Evolutionary conservation across 2,329 filamentous ascomycete species (phyloP).

Genomic region (Ophiosphaerella herpotricha): DNA sequence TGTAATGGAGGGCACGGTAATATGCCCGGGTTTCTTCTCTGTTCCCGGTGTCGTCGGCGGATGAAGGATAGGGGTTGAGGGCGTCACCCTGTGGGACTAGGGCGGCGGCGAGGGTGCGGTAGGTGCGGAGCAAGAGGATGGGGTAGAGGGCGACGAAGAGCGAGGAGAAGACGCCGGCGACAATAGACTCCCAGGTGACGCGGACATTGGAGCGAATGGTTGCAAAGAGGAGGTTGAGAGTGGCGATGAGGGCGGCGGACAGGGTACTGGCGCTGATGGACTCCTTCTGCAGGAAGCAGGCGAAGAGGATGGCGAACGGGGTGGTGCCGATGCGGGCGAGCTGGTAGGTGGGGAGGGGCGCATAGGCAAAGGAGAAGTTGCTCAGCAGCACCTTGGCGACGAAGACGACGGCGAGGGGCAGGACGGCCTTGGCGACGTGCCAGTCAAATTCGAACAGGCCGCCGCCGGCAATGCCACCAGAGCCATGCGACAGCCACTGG

Average conservation of each 20-base stretch:
- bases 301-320: constrained; percentile 55
- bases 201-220: constrained; percentile 52
- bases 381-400: constrained; percentile 57
- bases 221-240: constrained; percentile 57
- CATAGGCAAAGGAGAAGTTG: constrained; percentile 60
- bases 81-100: constrained; percentile 53
- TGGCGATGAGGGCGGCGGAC: constrained; percentile 56
- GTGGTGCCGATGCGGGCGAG: constrained; percentile 58
- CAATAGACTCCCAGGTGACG: constrained; percentile 56
- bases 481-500: constrained; percentile 47
- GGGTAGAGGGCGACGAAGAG: constrained; percentile 59
- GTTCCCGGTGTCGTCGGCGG: constrained; percentile 37
- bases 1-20: constrained; percentile 59
- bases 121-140: constrained; percentile 55
- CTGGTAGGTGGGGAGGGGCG: constrained; percentile 57
- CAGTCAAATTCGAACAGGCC: constrained; percentile 59
- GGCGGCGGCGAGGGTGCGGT: constrained; percentile 52
- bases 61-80: constrained; percentile 46
- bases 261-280: constrained; percentile 55
- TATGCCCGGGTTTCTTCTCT: constrained; percentile 57
- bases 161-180: constrained; percentile 58
- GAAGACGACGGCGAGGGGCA: constrained; percentile 57
- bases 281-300: constrained; percentile 52
- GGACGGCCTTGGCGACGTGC: constrained; percentile 52
- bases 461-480: constrained; percentile 58